Percentiles rank a stretch among this genome's conserved stretches.
phyloP scores from a whole-genome alignment of 192 early-diverging fungal genomes.

The Spinellus fusiger region DNA sequence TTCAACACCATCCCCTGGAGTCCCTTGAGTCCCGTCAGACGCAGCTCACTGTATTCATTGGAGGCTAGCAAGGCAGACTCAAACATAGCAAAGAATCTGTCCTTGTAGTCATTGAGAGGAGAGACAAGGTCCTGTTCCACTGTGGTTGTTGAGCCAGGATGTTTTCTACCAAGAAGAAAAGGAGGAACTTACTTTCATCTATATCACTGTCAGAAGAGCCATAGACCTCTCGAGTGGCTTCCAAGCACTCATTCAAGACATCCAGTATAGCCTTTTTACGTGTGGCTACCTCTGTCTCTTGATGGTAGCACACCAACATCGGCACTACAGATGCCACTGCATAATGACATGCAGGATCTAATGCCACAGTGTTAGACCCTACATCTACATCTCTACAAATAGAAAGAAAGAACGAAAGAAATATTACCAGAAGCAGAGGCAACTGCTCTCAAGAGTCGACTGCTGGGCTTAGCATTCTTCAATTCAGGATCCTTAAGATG shows the following conservation, averaged over 20 bases:
- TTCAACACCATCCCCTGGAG: constrained; percentile 59
- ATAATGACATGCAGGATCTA: constrained; percentile 56
- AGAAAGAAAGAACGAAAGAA: background rate
- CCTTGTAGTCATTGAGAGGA: constrained; percentile 68
- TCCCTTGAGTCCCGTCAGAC: constrained; percentile 66
- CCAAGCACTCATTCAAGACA: constrained; percentile 67
- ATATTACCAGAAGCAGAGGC: constrained; percentile 52
- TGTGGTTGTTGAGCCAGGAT: constrained; percentile 8
- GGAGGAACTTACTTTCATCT: constrained; percentile 11
- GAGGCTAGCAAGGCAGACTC: constrained; percentile 56
- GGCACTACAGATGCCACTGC: constrained; percentile 59
- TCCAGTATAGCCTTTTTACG: constrained; percentile 60
- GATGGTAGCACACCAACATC: constrained; percentile 54
- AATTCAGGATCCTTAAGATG: constrained; percentile 58
- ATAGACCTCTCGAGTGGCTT: constrained; percentile 56
- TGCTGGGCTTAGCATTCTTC: constrained; percentile 61
- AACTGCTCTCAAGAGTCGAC: constrained; percentile 56
- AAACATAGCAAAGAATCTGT: constrained; percentile 70
- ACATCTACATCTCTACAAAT: background rate
- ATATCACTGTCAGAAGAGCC: constrained; percentile 36
- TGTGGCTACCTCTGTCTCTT: constrained; percentile 48
- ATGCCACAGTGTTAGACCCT: background rate
- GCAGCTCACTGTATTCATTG: constrained; percentile 71
- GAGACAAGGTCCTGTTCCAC: constrained; percentile 48
- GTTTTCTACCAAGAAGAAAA: background rate